These are phyloP conservation scores for Cladosporium sp. DNA, from an alignment of 2,329 filamentous ascomycete species.

Conservation along the genomic window DNA sequence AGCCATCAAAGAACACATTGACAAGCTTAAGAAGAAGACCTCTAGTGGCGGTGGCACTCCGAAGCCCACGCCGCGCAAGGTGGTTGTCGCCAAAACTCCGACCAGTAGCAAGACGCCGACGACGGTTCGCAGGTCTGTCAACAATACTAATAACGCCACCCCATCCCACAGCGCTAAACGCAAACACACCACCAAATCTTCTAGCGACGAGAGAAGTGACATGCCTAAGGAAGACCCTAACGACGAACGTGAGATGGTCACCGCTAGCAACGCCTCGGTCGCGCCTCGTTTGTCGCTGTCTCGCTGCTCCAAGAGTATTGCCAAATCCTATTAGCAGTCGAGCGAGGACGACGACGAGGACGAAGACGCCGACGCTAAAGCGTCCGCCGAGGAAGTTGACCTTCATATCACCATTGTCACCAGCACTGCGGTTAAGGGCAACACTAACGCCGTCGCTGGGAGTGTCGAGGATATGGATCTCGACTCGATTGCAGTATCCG, in stretches of 20 bases:
- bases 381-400: neutral
- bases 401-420: neutral
- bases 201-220: conserved; percentile 20
- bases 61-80: conserved; percentile 5
- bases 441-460: conserved; percentile 5
- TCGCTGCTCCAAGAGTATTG: conserved; percentile 15
- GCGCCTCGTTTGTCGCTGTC: conserved; percentile 15
- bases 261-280: no score
- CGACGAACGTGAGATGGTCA: conserved; percentile 16
- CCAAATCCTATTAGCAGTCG: conserved; percentile 12
- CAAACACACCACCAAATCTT: conserved; percentile 14
- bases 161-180: conserved; percentile 15
- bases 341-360: conserved; percentile 5
- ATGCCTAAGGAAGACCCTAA: conserved; percentile 23
- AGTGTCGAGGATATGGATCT: neutral
- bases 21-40: conserved; percentile 14
- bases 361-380: neutral
- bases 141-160: conserved; percentile 5
- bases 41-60: conserved; percentile 6
- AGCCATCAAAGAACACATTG: conserved; percentile 23
- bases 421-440: conserved; percentile 6
- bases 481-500: neutral
- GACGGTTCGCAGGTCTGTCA: neutral
- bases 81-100: conserved; percentile 7
- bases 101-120: conserved; percentile 1